Base-by-base conservation (phyloP, 352 stramenopile genomes). In the Elongisporangium prolatum region DNA sequence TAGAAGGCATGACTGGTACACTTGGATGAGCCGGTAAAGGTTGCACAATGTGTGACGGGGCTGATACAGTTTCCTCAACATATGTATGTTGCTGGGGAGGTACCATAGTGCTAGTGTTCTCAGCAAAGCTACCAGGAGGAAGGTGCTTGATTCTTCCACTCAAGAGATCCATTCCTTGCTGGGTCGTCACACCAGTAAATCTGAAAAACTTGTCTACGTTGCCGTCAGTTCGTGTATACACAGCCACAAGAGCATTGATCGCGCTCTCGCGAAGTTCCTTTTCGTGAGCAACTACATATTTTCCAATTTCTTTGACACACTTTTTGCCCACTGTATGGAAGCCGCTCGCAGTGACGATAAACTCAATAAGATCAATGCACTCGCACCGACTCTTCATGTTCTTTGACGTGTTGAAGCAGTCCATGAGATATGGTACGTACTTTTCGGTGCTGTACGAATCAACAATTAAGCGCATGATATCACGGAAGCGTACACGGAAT, bases 301-400 rank as follows among this genome's bases (percentile, higher is more conserved):
- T 94, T 4, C 70, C 83, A 5, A 94, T 73, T 48, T 96, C 86
- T 57, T 88, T 91, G 9, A 94, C 71, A 22, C 72, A 83, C 25
- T 83, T 86, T 48, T 88, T 89, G 18, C 86, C 84, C 10, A 93
- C 59, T 14, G 80, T 59, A 4, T 86, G 77, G 14, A 88, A 75
- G 0, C 84, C 84, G 20, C 87, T 71, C 13, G 62, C 65, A 13
- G 75, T 74, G 11, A 90, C 77, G 44, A 95, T 86, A 37, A 83
- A 86, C 67, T 93, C 84, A 14, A 93, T 63, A 38, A 93, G 53
- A 59, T 93, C 83, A 21, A 95, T 88, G 60, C 86, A 95, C 52
- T 92, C 84, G 48, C 78, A 92, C 14, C 84, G 78, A 52, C 84
- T 96, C 44, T 91, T 91, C 63, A 85, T 92, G 60, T 94, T 95